Base-by-base conservation (phyloP, 768 basidiomycete genomes). In the Lactarius tabidus region DNA sequence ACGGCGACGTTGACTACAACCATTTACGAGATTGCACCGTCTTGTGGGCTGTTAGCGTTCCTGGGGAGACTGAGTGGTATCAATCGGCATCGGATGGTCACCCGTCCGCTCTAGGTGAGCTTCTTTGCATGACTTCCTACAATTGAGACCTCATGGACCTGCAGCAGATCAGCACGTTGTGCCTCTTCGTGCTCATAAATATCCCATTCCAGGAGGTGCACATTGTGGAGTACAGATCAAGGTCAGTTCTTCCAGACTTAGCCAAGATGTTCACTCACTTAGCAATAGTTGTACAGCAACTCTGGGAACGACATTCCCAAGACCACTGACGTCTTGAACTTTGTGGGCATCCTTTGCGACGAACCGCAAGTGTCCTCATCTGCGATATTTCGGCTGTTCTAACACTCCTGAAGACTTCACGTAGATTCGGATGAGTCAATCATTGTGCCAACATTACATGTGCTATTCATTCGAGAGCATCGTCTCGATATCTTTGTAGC, bases 201-300 rank as follows among this genome's bases (percentile, higher is more conserved):
- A 80, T 70, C 90, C 91, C 12, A 64, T 84, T 12, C 79, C 84
- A 9, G 74, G 74, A 23, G 72, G 73, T 20, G 67, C 80, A 10
- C 89, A 91, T 71, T 71, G 90, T n/a, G 91, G 89, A 17, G 81
- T 84, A 6, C 87, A 89, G 74, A 77, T 89, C 70, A 92, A 91
- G 81, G 89, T 89, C 60, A 39, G 70, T 57, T 18, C 48, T 3
- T 28, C 60, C 33, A 9, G 20, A 36, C 51, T 41, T 29, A 23
- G 23, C 23, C 17, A 28, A 31, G 60, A 28, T 53, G 35, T 53
- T 29, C 35, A 18, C 52, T 63, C 70, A 67, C 48, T 28, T 68
- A 71, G 28, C 56, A 54, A 53, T 36, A 92, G 88, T 76, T 91
- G 45, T 91, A 91, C 67, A 83, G 85, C 58, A 73, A 71, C 52